Evolutionary conservation across 2,329 filamentous ascomycete genomes (phyloP).

Genomic region (Ascosphaera apis): DNA sequence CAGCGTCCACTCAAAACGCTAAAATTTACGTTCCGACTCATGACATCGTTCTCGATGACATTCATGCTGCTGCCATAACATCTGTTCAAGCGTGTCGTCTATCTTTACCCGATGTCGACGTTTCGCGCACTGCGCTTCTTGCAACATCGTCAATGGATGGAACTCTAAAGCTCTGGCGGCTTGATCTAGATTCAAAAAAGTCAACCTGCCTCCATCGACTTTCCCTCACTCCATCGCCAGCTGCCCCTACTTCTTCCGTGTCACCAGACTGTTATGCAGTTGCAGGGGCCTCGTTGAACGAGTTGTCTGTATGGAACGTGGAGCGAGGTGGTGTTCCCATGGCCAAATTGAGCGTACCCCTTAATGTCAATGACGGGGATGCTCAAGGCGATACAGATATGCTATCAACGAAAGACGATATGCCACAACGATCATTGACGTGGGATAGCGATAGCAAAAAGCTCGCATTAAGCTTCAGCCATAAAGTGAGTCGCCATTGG

Average conservation of each 20-base stretch:
- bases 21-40: slow-evolving; percentile 24
- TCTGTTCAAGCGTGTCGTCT: slow-evolving; percentile 19
- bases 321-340: slow-evolving; percentile 21
- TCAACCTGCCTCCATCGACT: slow-evolving; percentile 16
- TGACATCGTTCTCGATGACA: slow-evolving; percentile 15
- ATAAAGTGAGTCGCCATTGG: slow-evolving; percentile 18
- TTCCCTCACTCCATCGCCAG: slow-evolving; percentile 13
- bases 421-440: slow-evolving; percentile 19
- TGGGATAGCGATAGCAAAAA: slow-evolving; percentile 33
- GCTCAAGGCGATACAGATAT: slow-evolving; percentile 13
- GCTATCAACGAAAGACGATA: slow-evolving; percentile 15
- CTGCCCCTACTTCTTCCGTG: slow-evolving; percentile 21
- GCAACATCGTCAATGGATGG: slow-evolving; percentile 24
- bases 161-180: slow-evolving; percentile 22
- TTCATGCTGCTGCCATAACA: slow-evolving; percentile 21
- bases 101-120: slow-evolving; percentile 9
- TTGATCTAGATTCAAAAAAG: slow-evolving; percentile 16
- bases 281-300: slow-evolving; percentile 21
- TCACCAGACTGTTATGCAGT: slow-evolving; percentile 25
- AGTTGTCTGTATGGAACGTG: slow-evolving; percentile 24
- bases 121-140: slow-evolving; percentile 9
- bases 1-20: slow-evolving; percentile 16
- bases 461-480: slow-evolving; percentile 26
- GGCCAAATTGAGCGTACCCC: slow-evolving; percentile 17
- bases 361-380: slow-evolving; percentile 11